A percentile compares a stretch with the other conserved stretches of the same genome.
Conservation (phyloP, 2,329 filamentous ascomycete species). For the Penicillium capsulatum region DNA sequence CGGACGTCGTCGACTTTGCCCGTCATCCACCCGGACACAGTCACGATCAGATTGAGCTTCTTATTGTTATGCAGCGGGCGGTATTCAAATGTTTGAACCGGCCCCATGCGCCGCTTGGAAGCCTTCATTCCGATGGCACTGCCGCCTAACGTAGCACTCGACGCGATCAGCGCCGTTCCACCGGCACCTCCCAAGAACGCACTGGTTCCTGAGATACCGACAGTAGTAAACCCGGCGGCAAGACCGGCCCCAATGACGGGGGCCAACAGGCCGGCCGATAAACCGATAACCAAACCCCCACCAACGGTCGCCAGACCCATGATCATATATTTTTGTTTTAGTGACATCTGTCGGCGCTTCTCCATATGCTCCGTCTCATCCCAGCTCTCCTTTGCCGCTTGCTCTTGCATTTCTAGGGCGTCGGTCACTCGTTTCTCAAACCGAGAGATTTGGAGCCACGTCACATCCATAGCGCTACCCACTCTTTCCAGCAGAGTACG, state of each 20-base stretch:
- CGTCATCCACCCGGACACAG: conserved; percentile 96
- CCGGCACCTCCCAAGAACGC: conserved; percentile 87
- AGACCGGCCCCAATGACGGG: conserved; percentile 92
- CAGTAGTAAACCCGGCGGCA: conserved; percentile 90
- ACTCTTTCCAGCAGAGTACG: conserved; percentile 78
- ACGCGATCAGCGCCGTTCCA: conserved; percentile 90
- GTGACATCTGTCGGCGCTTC: conserved; percentile 70
- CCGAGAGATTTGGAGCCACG: conserved; percentile 88
- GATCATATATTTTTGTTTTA: conserved; percentile 81
- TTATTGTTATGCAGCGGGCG: conserved; percentile 97
- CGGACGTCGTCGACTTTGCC: conserved; percentile 96
- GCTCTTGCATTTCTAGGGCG: conserved; percentile 94
- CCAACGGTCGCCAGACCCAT: conserved; percentile 97
- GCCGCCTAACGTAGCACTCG: conserved; percentile 78
- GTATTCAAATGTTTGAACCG: conserved; percentile 96
- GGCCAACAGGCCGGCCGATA: conserved; percentile 86
- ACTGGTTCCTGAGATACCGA: conserved; percentile 83
- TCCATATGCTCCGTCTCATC: conserved; percentile 95
- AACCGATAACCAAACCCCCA: conserved; percentile 87
- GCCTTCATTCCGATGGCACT: conserved; percentile 81
- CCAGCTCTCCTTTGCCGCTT: conserved; percentile 93
- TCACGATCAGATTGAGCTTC: conserved; percentile 89
- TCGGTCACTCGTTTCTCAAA: conserved; percentile 98
- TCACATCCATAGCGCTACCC: conserved; percentile 71
- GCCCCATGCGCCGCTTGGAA: conserved; percentile 79